Conservation (phyloP, 179 eudicot species). For the Spinacia oleracea region DNA sequence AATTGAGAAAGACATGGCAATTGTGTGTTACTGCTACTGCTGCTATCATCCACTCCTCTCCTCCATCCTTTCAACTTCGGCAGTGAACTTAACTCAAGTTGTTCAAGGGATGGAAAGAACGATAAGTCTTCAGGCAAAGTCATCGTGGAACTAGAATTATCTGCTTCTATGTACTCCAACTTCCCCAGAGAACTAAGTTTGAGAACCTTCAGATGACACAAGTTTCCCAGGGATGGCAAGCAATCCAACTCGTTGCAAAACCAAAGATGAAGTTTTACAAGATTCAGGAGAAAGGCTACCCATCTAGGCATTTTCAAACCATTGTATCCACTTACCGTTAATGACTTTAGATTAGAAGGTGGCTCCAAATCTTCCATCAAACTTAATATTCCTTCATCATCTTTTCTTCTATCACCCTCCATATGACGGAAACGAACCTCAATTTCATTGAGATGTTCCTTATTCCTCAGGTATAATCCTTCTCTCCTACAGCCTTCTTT, state of each 20-base stretch:
- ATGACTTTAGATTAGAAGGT: neutral
- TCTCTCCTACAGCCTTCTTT: neutral
- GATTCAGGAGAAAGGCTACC: neutral
- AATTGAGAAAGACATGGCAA: no score
- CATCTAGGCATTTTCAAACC: neutral
- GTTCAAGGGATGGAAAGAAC: no score
- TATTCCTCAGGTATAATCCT: slow-evolving; percentile 13
- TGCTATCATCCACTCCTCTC: neutral
- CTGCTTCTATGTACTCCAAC: no score
- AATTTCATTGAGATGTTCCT: neutral
- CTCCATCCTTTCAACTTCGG: slow-evolving; percentile 21
- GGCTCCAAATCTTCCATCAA: neutral
- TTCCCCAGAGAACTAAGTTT: no score
- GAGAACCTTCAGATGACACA: neutral
- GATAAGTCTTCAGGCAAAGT: no score
- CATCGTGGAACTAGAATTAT: no score
- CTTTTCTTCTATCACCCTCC: neutral
- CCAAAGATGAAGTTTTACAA: neutral
- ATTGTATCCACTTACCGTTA: neutral
- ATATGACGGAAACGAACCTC: neutral
- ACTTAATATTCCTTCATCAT: neutral
- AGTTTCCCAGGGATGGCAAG: neutral
- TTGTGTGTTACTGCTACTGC: no score
- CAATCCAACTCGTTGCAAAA: neutral
- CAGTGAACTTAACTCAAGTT: no score